Evolutionary conservation across 495 filamentous ascomycete species (phyloP), one percentile per base, ranked within the genome.

Genomic region (Podospora bellae-mahoneyi): DNA sequence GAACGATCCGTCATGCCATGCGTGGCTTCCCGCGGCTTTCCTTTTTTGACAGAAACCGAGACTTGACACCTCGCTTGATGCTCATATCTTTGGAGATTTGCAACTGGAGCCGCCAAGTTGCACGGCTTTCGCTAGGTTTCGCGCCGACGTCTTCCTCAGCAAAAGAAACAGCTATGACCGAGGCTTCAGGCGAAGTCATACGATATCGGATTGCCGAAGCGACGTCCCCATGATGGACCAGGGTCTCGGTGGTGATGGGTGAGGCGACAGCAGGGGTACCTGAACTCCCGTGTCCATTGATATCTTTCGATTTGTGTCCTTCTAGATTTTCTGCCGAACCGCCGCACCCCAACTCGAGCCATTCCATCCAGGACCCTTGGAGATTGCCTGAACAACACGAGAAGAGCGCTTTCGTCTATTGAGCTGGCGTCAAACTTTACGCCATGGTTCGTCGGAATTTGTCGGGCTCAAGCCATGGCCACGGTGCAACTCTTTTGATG

Each of bases 171-270:
- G 56, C 7, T 19, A 20, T 27, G 60, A 34, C 60, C 60, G 60
- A 62, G 60, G 60, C 60, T 62, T 62, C 26, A 62, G 32, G 60
- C 60, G 60, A 62, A 34, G 61, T 68, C 66, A 57, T 68, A 68
- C 66, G 66, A 68, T 68, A 57, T 9, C 27, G 48, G 30, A 68
- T 54, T 68, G 62, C 62, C 66, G 66, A 64, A 64, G 61, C 27
- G 28, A 23, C 18, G n/a, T 27, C 20, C 57, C 65, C 23, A 23
- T 27, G 58, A 32, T 23, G 10, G 39, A 55, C 56, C 19, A 10
- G 59, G 65, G 48, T 39, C 34, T 16, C 16, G 6, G 18, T 61
- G 34, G n/a, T 64, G 30, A 56, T 55, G 55, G 54, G 32, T 64
- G 66, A 68, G 66, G 61, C 62, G 48, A 55, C 34, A 13, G 32